Base-by-base conservation (phyloP, 768 basidiomycete genomes). In the Lentinula boryana region DNA sequence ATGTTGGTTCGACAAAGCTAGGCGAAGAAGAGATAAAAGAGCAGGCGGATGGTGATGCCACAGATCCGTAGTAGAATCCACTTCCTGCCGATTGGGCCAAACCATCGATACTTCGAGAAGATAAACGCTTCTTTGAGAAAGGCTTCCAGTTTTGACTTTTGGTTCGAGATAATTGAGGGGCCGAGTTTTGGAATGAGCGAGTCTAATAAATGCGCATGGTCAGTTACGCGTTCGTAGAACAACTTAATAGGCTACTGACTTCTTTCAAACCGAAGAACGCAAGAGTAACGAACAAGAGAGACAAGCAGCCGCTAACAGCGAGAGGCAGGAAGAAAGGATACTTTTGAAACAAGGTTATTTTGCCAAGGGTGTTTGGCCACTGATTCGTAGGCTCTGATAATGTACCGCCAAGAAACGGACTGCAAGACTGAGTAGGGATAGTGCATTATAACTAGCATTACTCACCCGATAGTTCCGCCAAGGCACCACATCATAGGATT, bases 251-350 rank as follows among this genome's bases (percentile, higher is more conserved):
- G 5, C 40, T 5, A 54, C 65, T n/a, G 48, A 69, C 75, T 64
- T 76, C 74, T 62, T 70, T 65, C 23, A 76, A 61, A 3, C 64
- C 61, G 4, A 68, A 16, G 18, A 63, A 62, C 1, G 65, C 67
- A 2, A 69, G 13, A 0, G 68, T 4, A 51, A 72, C 68, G 8
- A 65, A 62, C n/a, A 65, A n/a, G 15, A 70, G 44, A n/a, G 71
- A 54, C 10, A 71, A 63, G 0, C 56, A 9, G 0, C 69, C 72
- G 3, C 73, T 66, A 5, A 68, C 65, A 7, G 65, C 56, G 63
- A 76, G 76, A 36, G 75, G 74, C 36, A 76, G 68, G 43, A 78
- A 71, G 61, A 75, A 78, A 3, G 75, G 74, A 65, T 77, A 65
- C 1, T 66, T 58, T 15, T 60, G 54, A 35, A 74, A 68, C 53